Base-by-base conservation (phyloP, 768 basidiomycete species). In the Infundibulicybe gibba region DNA sequence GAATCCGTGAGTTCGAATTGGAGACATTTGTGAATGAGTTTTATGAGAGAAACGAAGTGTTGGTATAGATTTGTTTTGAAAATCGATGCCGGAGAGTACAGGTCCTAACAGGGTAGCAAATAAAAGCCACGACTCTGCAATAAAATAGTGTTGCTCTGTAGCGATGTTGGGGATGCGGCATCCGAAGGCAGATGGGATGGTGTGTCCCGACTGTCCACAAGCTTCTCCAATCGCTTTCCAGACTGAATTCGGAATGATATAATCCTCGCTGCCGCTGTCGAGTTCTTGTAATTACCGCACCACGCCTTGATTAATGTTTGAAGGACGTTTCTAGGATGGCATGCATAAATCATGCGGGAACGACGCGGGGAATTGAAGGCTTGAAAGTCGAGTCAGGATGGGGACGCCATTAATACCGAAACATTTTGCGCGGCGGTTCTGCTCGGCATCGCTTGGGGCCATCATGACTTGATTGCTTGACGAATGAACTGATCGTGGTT, bases 341-440 rank as follows among this genome's bases (percentile, higher is more conserved):
- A 41, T 77, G 73, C 65, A 75, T 73, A 72, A 67, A 43, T 75
- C 71, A 47, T 65, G 65, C 0, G 69, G 69, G 14, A 69, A 63
- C 5, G 62, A 64, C 14, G 21, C 1, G 12, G 71, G 61, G 49
- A 68, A 62, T 5, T 55, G 50, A 20, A 69, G 47, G 0, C 61
- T 66, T 3, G 54, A 43, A 0, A 70, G 58, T 6, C 21, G 9
- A 6, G 41, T 37, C 15, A 70, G 61, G 1, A 65, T 34, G 3
- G 68, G 49, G 15, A 54, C 12, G 16, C 59, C 61, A 15, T 64
- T 63, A 47, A 66, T 60, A 11, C 69, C 66, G 25, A 52, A 60
- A 16, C 51, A 16, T 41, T 54, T 65, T 3, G 58, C 44, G 0
- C 59, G 55, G 6, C 45, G 21, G 2, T 57, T 51, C 8, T 43